Conservation (phyloP, 768 basidiomycete genomes). For the Serendipita sp. region DNA sequence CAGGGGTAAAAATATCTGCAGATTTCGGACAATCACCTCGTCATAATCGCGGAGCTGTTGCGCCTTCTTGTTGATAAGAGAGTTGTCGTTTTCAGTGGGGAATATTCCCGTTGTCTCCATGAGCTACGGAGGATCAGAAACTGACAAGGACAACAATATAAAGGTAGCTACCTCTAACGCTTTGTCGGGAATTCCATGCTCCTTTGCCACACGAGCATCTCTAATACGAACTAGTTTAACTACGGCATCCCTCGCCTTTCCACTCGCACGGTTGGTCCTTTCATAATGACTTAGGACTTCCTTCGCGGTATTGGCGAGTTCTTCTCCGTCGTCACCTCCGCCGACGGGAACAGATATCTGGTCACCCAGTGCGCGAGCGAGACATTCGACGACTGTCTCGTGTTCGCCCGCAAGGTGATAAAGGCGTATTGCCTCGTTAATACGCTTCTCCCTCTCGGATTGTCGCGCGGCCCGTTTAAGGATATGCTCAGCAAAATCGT, state of each 20-base stretch:
- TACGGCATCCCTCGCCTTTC: slow-evolving; percentile 57
- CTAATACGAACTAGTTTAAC: slow-evolving; percentile 61
- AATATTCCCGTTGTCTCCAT: slow-evolving; percentile 79
- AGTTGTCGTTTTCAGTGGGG: slow-evolving; percentile 72
- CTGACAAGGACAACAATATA: background rate
- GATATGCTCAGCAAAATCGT: slow-evolving; percentile 65
- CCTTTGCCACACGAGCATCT: slow-evolving; percentile 64
- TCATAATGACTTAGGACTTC: slow-evolving; percentile 72
- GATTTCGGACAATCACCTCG: slow-evolving; percentile 63
- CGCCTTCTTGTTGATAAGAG: slow-evolving; percentile 66
- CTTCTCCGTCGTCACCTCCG: slow-evolving; percentile 37
- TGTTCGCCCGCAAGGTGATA: slow-evolving; percentile 92
- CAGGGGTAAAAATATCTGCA: slow-evolving; percentile 72
- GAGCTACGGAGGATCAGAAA: slow-evolving; percentile 29
- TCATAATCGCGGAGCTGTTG: slow-evolving; percentile 87
- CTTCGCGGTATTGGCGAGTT: slow-evolving; percentile 54
- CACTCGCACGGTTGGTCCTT: slow-evolving; percentile 53
- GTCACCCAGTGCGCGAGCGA: slow-evolving; percentile 75
- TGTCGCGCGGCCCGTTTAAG: slow-evolving; percentile 68
- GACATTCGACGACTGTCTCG: slow-evolving; percentile 67
- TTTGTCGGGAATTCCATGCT: slow-evolving; percentile 50
- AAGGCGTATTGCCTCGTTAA: slow-evolving; percentile 82
- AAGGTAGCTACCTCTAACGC: slow-evolving; percentile 55
- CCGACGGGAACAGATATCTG: slow-evolving; percentile 47
- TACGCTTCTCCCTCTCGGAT: slow-evolving; percentile 67